A percentile compares a stretch with the other conserved stretches of the same genome.
Conservation (phyloP, 73 alveolate genomes). For the Halteria grandinella region DNA sequence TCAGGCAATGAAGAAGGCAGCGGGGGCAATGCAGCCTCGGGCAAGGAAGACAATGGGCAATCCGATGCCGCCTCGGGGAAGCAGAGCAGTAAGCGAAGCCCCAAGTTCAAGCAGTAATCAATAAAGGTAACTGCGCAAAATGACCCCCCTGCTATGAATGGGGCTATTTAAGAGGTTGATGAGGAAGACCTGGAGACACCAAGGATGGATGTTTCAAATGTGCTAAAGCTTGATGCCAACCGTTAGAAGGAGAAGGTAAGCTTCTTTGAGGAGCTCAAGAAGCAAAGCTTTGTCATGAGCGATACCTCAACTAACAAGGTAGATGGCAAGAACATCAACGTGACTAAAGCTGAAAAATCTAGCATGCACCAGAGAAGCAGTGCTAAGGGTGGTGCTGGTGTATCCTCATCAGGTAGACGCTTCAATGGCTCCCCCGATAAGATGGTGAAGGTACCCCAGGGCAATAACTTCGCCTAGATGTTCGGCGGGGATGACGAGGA, state of each 20-base stretch:
- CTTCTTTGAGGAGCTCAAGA: slow-evolving; percentile 44
- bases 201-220: slow-evolving; percentile 21
- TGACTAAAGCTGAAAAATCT: not conserved
- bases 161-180: slow-evolving; percentile 11
- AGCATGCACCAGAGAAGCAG: not conserved
- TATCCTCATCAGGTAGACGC: not conserved
- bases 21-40: no score
- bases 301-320: slow-evolving; percentile 15
- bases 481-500: no score
- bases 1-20: no score
- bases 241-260: slow-evolving; percentile 26
- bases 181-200: slow-evolving; percentile 43
- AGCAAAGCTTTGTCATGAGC: slow-evolving; percentile 13
- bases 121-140: no score
- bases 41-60: no score
- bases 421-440: no score
- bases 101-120: not conserved
- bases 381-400: no score
- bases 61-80: not conserved
- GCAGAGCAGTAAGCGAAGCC: not conserved
- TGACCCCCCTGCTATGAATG: no score
- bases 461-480: slow-evolving; percentile 18
- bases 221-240: slow-evolving; percentile 24
- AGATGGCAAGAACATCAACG: slow-evolving; percentile 16
- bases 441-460: slow-evolving; percentile 25